These are phyloP conservation scores for Fusarium haematococcum DNA, from an alignment of 2,329 filamentous ascomycete species.

Conservation along the genomic window DNA sequence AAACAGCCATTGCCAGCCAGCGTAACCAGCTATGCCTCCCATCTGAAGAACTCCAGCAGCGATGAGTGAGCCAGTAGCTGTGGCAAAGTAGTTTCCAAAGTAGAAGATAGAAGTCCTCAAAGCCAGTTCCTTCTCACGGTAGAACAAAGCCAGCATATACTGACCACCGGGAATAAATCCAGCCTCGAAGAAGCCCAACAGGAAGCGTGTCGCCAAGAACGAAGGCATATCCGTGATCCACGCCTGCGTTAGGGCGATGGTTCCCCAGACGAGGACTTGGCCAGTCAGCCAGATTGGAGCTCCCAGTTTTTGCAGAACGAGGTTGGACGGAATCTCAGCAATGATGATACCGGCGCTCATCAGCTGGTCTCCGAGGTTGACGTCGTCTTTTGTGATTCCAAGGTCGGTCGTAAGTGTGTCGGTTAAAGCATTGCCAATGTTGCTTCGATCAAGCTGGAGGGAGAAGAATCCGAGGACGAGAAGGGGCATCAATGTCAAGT, in stretches of 20 bases:
- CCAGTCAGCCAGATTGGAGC: conserved; percentile 34
- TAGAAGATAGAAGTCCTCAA: conserved; percentile 29
- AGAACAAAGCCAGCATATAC: conserved; percentile 35
- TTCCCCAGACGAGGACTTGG: conserved; percentile 34
- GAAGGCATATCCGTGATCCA: conserved; percentile 28
- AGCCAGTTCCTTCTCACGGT: conserved; percentile 25
- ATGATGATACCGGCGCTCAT: conserved; percentile 61
- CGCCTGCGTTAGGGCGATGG: conserved; percentile 27
- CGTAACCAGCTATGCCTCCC: conserved; percentile 24
- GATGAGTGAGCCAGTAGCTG: conserved; percentile 27
- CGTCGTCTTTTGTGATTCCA: conserved; percentile 60
- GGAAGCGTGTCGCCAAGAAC: conserved; percentile 29
- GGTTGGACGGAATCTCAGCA: conserved; percentile 46
- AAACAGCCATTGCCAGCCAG: conserved; percentile 39
- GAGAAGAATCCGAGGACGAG: conserved; percentile 59
- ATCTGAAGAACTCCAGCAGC: conserved; percentile 34
- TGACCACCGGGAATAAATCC: conserved; percentile 29
- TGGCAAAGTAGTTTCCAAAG: conserved; percentile 39
- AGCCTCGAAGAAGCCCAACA: conserved; percentile 31
- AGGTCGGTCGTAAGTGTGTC: conserved; percentile 61
- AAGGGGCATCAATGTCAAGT: conserved; percentile 58
- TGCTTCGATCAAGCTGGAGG: conserved; percentile 53
- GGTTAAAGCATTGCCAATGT: conserved; percentile 61
- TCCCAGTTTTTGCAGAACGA: conserved; percentile 31
- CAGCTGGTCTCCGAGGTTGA: conserved; percentile 62